Evolutionary conservation across 2,329 filamentous ascomycete species (phyloP).

Genomic region (Exophiala oligosperma): DNA sequence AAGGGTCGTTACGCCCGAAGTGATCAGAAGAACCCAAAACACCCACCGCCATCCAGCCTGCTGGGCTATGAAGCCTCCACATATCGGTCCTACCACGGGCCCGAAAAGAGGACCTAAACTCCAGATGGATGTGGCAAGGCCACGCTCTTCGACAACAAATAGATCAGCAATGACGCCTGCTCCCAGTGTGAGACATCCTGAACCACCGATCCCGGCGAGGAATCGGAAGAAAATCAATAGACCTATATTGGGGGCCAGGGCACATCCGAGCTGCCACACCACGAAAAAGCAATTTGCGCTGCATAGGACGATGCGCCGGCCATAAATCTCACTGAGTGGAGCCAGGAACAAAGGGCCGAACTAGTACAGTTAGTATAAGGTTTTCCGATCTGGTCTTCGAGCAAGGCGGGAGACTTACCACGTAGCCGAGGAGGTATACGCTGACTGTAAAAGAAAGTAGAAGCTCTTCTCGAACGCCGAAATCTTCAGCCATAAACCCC

Average conservation of each 20-base stretch:
- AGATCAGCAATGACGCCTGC: conserved; percentile 68
- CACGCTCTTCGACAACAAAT: conserved; percentile 58
- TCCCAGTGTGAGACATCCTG: conserved; percentile 63
- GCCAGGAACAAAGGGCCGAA: conserved; percentile 60
- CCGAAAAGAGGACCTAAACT: conserved; percentile 47
- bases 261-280: conserved; percentile 65
- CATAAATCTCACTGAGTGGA: conserved; percentile 65
- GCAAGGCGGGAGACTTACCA: conserved; percentile 63
- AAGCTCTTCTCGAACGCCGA: too few relatives aligned
- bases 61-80: too few relatives aligned
- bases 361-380: too few relatives aligned
- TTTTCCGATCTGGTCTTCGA: too few relatives aligned
- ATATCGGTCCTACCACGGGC: conserved; percentile 37
- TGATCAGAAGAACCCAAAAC: conserved; percentile 42
- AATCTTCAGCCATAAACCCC: too few relatives aligned
- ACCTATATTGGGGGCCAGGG: conserved; percentile 55
- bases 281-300: conserved; percentile 61
- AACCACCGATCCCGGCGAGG: conserved; percentile 62
- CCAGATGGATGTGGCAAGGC: conserved; percentile 56
- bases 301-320: conserved; percentile 58
- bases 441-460: too few relatives aligned
- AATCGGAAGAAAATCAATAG: conserved; percentile 63
- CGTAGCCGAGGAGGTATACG: too few relatives aligned
- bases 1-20: too few relatives aligned
- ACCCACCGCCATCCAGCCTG: conserved; percentile 40